phyloP scores from a whole-genome alignment of 345 rosid genomes.

The Gossypium anomalum region DNA sequence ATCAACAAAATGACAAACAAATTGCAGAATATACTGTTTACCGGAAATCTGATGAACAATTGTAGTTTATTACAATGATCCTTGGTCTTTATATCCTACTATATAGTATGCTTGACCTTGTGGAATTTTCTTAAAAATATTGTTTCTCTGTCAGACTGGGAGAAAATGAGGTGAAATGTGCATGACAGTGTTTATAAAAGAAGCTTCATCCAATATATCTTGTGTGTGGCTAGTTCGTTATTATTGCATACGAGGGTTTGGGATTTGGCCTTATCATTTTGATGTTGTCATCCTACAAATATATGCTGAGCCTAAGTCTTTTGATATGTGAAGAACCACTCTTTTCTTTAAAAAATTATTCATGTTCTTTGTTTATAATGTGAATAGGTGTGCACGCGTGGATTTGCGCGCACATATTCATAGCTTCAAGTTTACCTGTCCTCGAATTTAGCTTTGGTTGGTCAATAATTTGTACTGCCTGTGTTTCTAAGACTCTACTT shows the following conservation, averaged over 20 bases:
- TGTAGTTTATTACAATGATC: background rate
- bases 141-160: background rate
- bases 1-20: background rate
- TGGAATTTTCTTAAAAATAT: background rate
- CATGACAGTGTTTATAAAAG: background rate
- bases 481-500: slow-evolving; percentile 48
- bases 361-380: slow-evolving; percentile 30
- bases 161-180: background rate
- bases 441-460: slow-evolving; percentile 41
- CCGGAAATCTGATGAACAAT: background rate
- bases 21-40: background rate
- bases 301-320: background rate
- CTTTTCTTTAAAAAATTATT: slow-evolving; percentile 10
- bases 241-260: background rate
- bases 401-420: slow-evolving; percentile 39
- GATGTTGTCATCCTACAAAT: background rate
- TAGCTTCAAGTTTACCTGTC: slow-evolving; percentile 43
- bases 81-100: background rate
- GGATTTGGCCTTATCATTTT: slow-evolving; percentile 14
- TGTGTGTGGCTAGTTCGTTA: background rate
- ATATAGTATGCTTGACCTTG: background rate
- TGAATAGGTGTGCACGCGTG: slow-evolving; percentile 35
- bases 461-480: slow-evolving; percentile 45
- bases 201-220: background rate
- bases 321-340: background rate